Base-by-base conservation (phyloP, 371 early-diverging fungal genomes). In the Mucor racemosus region DNA sequence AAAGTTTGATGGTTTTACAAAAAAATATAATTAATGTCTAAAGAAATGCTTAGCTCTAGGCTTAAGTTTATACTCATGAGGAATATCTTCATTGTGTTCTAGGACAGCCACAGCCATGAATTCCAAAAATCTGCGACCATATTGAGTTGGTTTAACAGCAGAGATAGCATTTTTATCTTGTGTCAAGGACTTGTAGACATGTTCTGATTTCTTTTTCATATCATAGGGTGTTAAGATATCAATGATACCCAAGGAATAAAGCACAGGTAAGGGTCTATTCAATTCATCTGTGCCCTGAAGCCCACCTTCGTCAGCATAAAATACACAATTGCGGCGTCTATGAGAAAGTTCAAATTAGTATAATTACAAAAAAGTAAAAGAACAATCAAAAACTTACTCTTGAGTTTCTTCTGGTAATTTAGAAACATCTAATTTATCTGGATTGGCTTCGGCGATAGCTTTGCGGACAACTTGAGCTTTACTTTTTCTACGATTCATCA, bases 161-260 rank as follows among this genome's bases (percentile, higher is more conserved):
- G 96, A 96, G 48, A 99, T 97, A 14, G 74, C 81, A 61, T 90
- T 75, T 76, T 88, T 86, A 65, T 95, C 94, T 66, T 92, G 84
- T 15, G 72, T 72, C 57, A 97, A 62, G 8, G 91, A 84, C 79
- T 97, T 99, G 86, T 90, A 94, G 15, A 91, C 79, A 67, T 94
- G 94, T 75, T 99, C 99, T 17, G 92, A 70, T 73, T 91, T 90
- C 85, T 99, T 99, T 68, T 86, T 84, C 41, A 88, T 77, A 72
- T 94, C 93, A 80, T 97, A 99, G 1, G 95, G 93, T n/a, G 99
- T 99, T 60, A 99, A 85, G 62, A 98, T 98, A 76, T 99, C 99
- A 65, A 99, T 99, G 70, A 98, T 92, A 31, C 98, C 98, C 69
- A 98, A 77, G 64, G 94, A 97, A 80, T 98, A 98, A 8, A 98